Base-by-base conservation (phyloP, 2,329 filamentous ascomycete species). In the Trichoderma sp. region DNA sequence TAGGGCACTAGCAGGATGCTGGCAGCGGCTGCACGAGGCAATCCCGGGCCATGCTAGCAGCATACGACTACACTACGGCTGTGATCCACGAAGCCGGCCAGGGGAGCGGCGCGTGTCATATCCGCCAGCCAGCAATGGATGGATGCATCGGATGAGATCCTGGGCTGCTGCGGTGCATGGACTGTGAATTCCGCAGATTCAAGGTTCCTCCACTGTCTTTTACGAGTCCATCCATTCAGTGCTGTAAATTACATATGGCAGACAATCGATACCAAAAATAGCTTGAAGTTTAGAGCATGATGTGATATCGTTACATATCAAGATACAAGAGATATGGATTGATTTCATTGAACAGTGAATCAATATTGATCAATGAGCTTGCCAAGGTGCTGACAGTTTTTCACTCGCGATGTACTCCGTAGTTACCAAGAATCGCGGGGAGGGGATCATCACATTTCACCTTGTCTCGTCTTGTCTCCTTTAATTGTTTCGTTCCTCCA, bases 21-120 rank as follows among this genome's bases (percentile, higher is more conserved):
- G 31, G 50, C 67, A 33, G 56, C 35, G 21, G 27, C 38, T 35
- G 56, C 56, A 50, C 68, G 35, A 33, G 56, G 68, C 56, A 71
- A 71, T 63, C 68, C 56, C 29, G 56, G 56, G 56, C 35, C 68
- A 27, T 63, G 59, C 21, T 29, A 45, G 31, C 62, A 64, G 62
- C 64, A 50, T 50, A 21, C 45, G 45, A 50, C 59, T 45, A 21
- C 45, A 21, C 56, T 45, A 38, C 69, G 69, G 69, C 60, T 72
- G 41, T 38, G 69, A 64, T 72, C 69, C 69, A 59, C 68, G 59
- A 72, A 68, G 45, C 24, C 65, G 59, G 38, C 59, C 69, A 72
- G 60, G 69, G 66, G 66, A 59, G 29, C 29, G n/a, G 38, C 38
- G 67, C 53, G 67, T 62, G 67, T 41, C 67, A 60, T 27, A 18